Base-by-base conservation (phyloP, 331 rosid species). In the Cucumis variabilis region DNA sequence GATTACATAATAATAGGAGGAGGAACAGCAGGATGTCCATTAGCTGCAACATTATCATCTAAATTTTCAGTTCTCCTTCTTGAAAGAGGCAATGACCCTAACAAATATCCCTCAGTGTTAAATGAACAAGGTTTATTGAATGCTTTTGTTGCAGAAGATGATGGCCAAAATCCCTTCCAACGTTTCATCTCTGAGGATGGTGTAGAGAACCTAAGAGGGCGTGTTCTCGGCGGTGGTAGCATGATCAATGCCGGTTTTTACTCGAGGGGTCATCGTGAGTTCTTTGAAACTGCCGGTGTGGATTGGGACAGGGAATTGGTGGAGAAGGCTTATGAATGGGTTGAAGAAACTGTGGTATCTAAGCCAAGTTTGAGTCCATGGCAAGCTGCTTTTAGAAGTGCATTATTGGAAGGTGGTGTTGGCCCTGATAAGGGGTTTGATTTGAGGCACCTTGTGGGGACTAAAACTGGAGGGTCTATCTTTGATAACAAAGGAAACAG, bases 1-100 rank as follows among this genome's bases (percentile, higher is more conserved):
- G 91, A 89, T 53, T 89, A 84, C 79, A 90, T 88, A 58, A 21
- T 88, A 3, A 33, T 88, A 17, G 92, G 90, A 12, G 92, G 92
- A 23, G 91, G 91, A 25, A 87, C 91, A 1, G 76, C 90, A 11
- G 89, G 88, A 1, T 89, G 87, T 9, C 88, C 62, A 44, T 76
- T 76, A 28, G 46, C 12, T 0, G 17, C 60, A 0, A 65, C 77
- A 44, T 41, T 86, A 21, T 19, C 69, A 60, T 74, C 80, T 4
- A 74, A 74, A 74, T 74, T 41, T 25, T 37, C 53, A 1, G 28
- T 74, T 9, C 80, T 74, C 16, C 24, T 74, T 74, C 80, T 74
- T 3, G 80, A 74, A 44, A 11, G 84, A 44, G 89, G 87, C 16
- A 51, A 83, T 37, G 86, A 23, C 14, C 90, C 90, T 12, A 28